Percentiles rank a stretch among this genome's conserved stretches.
Conservation (phyloP, 805 yeast genomes). For the Wickerhamiella kazuoi region DNA sequence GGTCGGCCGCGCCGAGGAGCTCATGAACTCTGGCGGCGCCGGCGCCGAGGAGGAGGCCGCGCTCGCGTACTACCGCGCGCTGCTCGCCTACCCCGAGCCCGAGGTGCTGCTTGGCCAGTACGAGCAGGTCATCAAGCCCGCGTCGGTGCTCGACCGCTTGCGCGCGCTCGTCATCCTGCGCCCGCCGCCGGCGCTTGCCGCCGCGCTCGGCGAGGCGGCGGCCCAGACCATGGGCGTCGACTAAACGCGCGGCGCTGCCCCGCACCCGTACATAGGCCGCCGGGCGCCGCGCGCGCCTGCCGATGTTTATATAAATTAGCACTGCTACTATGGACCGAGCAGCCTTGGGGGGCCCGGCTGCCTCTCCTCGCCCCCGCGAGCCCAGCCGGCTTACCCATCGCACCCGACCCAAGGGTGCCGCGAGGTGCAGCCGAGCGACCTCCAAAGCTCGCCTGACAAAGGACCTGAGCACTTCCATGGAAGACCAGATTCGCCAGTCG, state of each 20-base stretch:
- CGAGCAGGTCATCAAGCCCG: slow-evolving; percentile 73
- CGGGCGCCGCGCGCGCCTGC: too few relatives aligned
- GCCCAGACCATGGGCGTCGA: slow-evolving; percentile 4
- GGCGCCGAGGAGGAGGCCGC: slow-evolving; percentile 57
- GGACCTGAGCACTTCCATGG: too few relatives aligned
- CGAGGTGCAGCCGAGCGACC: too few relatives aligned
- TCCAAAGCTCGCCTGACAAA: too few relatives aligned
- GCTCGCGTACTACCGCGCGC: slow-evolving; percentile 78
- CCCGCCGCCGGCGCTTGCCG: slow-evolving; percentile 63
- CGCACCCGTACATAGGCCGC: too few relatives aligned
- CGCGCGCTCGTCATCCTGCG: slow-evolving; percentile 78
- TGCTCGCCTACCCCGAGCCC: slow-evolving; percentile 87
- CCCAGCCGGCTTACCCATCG: too few relatives aligned
- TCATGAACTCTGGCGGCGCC: slow-evolving; percentile 38
- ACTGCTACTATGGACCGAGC: too few relatives aligned
- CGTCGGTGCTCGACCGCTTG: slow-evolving; percentile 54
- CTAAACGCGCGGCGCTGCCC: slow-evolving; percentile 1
- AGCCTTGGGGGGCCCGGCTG: too few relatives aligned
- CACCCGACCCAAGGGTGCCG: too few relatives aligned
- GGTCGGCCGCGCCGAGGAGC: slow-evolving; percentile 72
- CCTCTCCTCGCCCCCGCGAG: too few relatives aligned
- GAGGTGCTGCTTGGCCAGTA: slow-evolving; percentile 76
- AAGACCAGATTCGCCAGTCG: slow-evolving; percentile 1
- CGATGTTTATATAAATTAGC: too few relatives aligned
- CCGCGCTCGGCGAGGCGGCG: slow-evolving; percentile 37